Evolutionary conservation across 2,329 filamentous ascomycete species (phyloP).

Genomic region (Neocatenulostroma microsporum): DNA sequence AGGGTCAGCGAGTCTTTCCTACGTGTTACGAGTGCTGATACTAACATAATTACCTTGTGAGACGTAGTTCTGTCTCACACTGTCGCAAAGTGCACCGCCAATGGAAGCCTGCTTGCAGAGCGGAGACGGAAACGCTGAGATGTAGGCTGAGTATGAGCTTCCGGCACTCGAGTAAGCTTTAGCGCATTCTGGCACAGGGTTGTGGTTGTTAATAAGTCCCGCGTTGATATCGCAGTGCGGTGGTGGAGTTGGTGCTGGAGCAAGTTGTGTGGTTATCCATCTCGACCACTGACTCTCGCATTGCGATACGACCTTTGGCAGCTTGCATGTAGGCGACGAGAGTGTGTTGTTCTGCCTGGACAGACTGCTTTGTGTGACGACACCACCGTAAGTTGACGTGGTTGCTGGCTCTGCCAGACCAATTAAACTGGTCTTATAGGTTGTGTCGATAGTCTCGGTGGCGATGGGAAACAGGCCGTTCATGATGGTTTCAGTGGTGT

Average conservation of each 20-base stretch:
- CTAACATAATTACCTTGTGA: not conserved
- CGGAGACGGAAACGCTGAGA: not conserved
- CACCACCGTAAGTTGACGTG: too few relatives aligned
- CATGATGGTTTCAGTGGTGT: not conserved
- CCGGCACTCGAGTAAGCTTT: slow-evolving; percentile 1
- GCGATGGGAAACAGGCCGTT: not conserved
- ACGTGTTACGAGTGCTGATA: too few relatives aligned
- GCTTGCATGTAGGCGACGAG: slow-evolving; percentile 8
- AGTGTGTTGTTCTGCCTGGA: slow-evolving; percentile 1
- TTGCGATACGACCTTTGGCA: slow-evolving; percentile 8
- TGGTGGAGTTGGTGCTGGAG: slow-evolving; percentile 10
- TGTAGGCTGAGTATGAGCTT: slow-evolving; percentile 1
- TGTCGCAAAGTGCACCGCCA: slow-evolving; percentile 8
- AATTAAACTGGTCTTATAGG: too few relatives aligned
- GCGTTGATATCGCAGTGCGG: slow-evolving; percentile 11
- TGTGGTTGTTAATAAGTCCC: slow-evolving; percentile 3
- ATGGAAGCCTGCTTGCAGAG: slow-evolving; percentile 12
- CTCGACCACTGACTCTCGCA: slow-evolving; percentile 10
- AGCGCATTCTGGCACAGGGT: slow-evolving; percentile 7
- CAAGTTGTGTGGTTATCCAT: slow-evolving; percentile 8
- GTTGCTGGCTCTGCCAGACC: too few relatives aligned
- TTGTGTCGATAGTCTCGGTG: not conserved
- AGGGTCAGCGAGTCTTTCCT: too few relatives aligned
- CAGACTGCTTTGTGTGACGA: too few relatives aligned
- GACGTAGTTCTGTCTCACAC: slow-evolving; percentile 2